Conservation (phyloP, 2,329 filamentous ascomycete genomes). For the Ophiostoma piceae region DNA sequence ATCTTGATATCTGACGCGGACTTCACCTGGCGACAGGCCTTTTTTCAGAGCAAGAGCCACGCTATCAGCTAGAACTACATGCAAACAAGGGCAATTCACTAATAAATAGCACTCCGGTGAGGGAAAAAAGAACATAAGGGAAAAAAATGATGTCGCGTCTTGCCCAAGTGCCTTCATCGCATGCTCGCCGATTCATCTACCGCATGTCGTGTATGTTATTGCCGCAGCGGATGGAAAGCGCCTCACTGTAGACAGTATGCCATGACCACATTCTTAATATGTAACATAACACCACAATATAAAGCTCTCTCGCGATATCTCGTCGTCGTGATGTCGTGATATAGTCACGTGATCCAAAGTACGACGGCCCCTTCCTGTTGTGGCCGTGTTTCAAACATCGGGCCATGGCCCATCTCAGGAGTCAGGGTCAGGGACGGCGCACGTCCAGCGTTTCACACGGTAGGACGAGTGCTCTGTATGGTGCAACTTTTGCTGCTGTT, state of each 20-base stretch:
- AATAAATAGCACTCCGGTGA: too few relatives aligned
- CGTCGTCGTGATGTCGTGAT: background rate
- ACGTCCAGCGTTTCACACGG: background rate
- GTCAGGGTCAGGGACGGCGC: conserved; percentile 4
- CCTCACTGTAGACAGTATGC: too few relatives aligned
- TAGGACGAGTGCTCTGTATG: background rate
- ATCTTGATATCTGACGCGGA: background rate
- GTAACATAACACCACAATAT: too few relatives aligned
- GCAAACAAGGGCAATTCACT: too few relatives aligned
- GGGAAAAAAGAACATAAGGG: too few relatives aligned
- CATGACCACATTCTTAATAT: too few relatives aligned
- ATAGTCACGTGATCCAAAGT: background rate
- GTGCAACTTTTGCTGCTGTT: background rate
- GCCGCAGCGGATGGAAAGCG: too few relatives aligned
- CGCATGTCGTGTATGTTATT: too few relatives aligned
- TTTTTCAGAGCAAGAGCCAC: background rate
- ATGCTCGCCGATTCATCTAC: too few relatives aligned
- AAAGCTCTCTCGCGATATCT: background rate
- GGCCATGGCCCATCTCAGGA: conserved; percentile 6
- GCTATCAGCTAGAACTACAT: too few relatives aligned
- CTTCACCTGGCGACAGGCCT: background rate
- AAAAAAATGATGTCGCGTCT: too few relatives aligned
- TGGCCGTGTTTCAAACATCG: background rate
- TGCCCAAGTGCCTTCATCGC: too few relatives aligned
- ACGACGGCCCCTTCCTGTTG: background rate